Evolutionary conservation across 352 stramenopile genomes (phyloP), one percentile per base, ranked within the genome.

Genomic region (Phytophthora syringae): DNA sequence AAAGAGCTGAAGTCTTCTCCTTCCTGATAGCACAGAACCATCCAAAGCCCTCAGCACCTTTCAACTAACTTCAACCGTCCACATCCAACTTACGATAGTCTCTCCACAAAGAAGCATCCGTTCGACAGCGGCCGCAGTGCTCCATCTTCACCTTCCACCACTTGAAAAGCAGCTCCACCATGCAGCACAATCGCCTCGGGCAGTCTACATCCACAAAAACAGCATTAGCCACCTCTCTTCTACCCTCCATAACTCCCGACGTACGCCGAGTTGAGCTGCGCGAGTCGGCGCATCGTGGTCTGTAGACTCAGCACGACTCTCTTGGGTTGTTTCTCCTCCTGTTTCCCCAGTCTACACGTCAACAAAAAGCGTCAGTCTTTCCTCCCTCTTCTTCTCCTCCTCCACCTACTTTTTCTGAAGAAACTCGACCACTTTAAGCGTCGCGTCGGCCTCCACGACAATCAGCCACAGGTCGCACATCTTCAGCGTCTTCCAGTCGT

Each of bases 41-140:
- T 30, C 12, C 18, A 48, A 12, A n/a, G 15, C 40, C 40, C 24
- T 47, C 18, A 47, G 6, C 40, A 27, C 21, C 40, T 47, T 16
- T 6, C 18, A 24, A 16, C 20, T 20, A 24, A 27, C 7, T 24
- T 16, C 16, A 47, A 47, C 18, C 11, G 7, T 45, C 7, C 18
- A 45, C 20, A 47, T 15, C 37, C 16, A 39, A 79, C 81, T 66
- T 74, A 95, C 87, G 82, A 62, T 20, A 95, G 74, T 30, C 85
- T 78, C 60, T 95, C 87, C 25, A 94, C 76, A 52, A 90, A 95
- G 65, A 84, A 88, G 65, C 79, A 91, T 39, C 87, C 87, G 44
- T 88, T 79, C 1, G 80, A 86, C 12, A 92, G 62, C 9, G 83
- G 82, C 16, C 71, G 77, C 20, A 95, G 53, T 7, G 79, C 54